Base-by-base conservation (phyloP, 2,329 filamentous ascomycete species). In the Daldinia eschscholtzii region DNA sequence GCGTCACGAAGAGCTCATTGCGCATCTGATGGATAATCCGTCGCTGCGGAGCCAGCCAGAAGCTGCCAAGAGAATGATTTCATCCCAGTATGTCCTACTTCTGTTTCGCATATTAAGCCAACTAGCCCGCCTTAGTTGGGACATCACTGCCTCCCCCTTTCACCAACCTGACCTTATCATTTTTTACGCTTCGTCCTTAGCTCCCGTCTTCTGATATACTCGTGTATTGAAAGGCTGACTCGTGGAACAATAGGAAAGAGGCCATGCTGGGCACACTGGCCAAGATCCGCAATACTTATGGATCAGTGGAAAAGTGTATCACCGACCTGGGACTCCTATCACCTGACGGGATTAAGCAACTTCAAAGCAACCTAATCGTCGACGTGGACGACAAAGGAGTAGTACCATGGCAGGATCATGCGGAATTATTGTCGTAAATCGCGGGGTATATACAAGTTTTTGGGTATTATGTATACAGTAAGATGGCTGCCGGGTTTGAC, bases 241-340 rank as follows among this genome's bases (percentile, higher is more conserved):
- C 81, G 48, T 44, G 28, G 39, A 56, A 52, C 23, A 48, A 44
- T 57, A 84, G 83, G 53, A 83, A 82, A 18, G 82, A 84, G 73
- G 81, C 79, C 65, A 87, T 87, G 84, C 72, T 83, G 28, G 80
- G 75, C n/a, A 84, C 83, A 6, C 76, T 87, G 6, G 78, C 83
- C 57, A 85, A 88, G 81, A 81, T 93, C 53, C 82, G 86, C 55
- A 79, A 82, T 30, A 83, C 85, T 67, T 91, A 88, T 79, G 91
- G 90, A 2, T 87, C 89, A 2, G 84, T 87, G 2, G 89, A 93
- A 76, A 79, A 80, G 13, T 94, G 92, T 79, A 81, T 93, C 70
- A 80, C 82, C 61, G 80, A 86, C 13, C 79, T 86, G 35, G 90
- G 90, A 74, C 84, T 88, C 12, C 76, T 93, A 39, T 84, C 82